Evolutionary conservation across 352 stramenopile genomes (phyloP).

Genomic region (Pythium sp.): DNA sequence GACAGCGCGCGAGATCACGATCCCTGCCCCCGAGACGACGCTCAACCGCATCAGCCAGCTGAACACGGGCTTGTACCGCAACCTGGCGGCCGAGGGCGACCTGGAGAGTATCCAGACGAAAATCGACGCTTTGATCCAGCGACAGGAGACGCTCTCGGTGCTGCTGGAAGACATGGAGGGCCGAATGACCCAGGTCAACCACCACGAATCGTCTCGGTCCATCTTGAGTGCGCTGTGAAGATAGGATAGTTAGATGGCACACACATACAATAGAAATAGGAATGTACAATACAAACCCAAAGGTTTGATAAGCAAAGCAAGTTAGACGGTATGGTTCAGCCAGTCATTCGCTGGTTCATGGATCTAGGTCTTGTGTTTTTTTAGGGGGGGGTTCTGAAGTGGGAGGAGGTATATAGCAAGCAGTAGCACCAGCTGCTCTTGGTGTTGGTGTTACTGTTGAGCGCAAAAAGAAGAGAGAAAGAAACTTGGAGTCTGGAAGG

Average conservation of each 20-base stretch:
- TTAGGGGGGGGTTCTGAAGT: neutral
- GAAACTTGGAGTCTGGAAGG: neutral
- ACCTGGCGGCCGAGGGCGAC: slow-evolving; percentile 58
- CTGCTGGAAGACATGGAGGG: slow-evolving; percentile 47
- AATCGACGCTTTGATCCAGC: slow-evolving; percentile 52
- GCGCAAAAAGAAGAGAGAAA: neutral
- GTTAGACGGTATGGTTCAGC: neutral
- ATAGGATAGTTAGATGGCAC: neutral
- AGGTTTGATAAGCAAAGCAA: neutral
- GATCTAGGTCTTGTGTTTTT: neutral
- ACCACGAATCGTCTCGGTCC: slow-evolving; percentile 10
- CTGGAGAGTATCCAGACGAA: slow-evolving; percentile 75
- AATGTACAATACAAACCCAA: neutral
- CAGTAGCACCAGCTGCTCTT: neutral
- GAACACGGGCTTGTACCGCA: slow-evolving; percentile 82
- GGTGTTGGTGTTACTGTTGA: slow-evolving; percentile 6
- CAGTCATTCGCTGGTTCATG: neutral
- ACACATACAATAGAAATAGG: slow-evolving; percentile 2
- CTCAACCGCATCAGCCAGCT: slow-evolving; percentile 82
- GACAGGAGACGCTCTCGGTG: slow-evolving; percentile 44
- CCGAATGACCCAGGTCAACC: slow-evolving; percentile 19
- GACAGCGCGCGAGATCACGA: slow-evolving; percentile 42
- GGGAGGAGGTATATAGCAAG: neutral
- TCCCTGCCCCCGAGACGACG: slow-evolving; percentile 42
- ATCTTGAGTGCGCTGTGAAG: slow-evolving; percentile 6